Evolutionary conservation across 768 basidiomycete genomes (phyloP).

Genomic region (Trametes elegans): DNA sequence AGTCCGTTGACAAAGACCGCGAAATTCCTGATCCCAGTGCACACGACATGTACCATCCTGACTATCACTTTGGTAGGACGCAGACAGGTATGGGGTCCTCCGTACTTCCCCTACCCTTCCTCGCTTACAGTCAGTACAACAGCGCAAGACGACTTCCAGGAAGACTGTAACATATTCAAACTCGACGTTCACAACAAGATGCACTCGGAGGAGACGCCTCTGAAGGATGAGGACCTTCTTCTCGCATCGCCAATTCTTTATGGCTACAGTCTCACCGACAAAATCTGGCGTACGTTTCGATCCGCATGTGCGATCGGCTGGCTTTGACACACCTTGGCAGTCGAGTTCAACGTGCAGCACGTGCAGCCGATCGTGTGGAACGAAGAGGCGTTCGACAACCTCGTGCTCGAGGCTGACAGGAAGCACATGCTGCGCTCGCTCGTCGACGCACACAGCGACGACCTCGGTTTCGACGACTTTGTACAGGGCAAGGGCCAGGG

Average conservation of each 20-base stretch:
- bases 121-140: not conserved
- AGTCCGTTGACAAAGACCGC: not conserved
- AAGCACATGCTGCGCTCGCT: slow-evolving; percentile 31
- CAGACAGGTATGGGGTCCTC: no score
- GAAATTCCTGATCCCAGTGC: not conserved
- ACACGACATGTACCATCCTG: not conserved
- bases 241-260: slow-evolving; percentile 54
- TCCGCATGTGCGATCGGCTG: no score
- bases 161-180: slow-evolving; percentile 11
- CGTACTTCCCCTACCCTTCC: no score
- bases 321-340: no score
- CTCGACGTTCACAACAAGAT: slow-evolving; percentile 2
- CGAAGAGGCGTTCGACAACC: slow-evolving; percentile 31
- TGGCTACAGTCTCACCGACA: slow-evolving; percentile 59
- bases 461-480: slow-evolving; percentile 33
- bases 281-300: slow-evolving; percentile 41
- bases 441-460: slow-evolving; percentile 29
- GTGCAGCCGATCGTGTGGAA: slow-evolving; percentile 45
- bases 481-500: slow-evolving; percentile 36
- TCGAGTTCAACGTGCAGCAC: slow-evolving; percentile 59
- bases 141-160: not conserved
- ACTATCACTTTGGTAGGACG: no score
- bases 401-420: slow-evolving; percentile 31
- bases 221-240: slow-evolving; percentile 47
- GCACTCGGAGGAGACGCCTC: not conserved